Conservation (phyloP, 176 grass and related monocot species). For the Phoenix roebelenii region DNA sequence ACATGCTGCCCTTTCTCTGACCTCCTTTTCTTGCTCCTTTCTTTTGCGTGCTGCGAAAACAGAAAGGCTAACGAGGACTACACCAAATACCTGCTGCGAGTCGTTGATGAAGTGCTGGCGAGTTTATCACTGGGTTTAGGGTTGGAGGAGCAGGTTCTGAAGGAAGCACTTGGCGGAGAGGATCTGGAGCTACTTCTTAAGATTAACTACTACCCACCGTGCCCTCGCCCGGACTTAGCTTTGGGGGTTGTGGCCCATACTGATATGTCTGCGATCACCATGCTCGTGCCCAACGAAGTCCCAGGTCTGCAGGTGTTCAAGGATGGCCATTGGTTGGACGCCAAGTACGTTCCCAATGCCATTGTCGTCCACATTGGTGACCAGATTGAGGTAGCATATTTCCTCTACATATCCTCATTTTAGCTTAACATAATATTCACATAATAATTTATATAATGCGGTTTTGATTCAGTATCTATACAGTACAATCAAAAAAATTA, state of each 20-base stretch:
- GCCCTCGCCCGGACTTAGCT: slow-evolving; percentile 19
- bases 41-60: not conserved
- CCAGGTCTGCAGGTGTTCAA: slow-evolving; percentile 26
- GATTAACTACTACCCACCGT: slow-evolving; percentile 34
- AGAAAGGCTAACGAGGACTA: slow-evolving; percentile 18
- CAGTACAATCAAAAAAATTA: too few relatives aligned
- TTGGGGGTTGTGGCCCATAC: slow-evolving; percentile 27
- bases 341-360: slow-evolving; percentile 15
- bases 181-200: not conserved
- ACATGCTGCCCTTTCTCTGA: too few relatives aligned
- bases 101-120: slow-evolving; percentile 9
- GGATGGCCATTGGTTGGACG: slow-evolving; percentile 15
- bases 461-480: too few relatives aligned
- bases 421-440: too few relatives aligned
- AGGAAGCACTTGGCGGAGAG: not conserved
- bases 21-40: too few relatives aligned
- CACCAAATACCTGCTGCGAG: not conserved
- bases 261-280: slow-evolving; percentile 17
- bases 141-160: not conserved
- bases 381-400: slow-evolving; percentile 15
- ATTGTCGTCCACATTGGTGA: slow-evolving; percentile 30
- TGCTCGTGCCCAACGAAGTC: slow-evolving; percentile 19
- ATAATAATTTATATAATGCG: too few relatives aligned
- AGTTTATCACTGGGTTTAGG: slow-evolving; percentile 11
- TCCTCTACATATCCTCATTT: too few relatives aligned